Evolutionary conservation across 2,329 filamentous ascomycete species (phyloP).

Genomic region (Clonostachys rosea): DNA sequence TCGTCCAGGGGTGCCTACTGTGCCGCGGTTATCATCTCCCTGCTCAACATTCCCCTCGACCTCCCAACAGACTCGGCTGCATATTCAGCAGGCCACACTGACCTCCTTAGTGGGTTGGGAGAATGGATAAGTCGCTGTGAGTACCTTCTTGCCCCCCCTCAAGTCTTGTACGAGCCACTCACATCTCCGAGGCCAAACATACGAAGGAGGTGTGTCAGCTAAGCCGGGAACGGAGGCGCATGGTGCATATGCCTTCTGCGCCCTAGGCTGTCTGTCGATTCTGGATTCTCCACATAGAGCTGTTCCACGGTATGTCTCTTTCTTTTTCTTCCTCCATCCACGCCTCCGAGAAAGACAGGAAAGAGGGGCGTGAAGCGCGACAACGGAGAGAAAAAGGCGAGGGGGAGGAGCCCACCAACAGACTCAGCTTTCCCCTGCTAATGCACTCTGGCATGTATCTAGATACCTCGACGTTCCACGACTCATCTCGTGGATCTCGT

Average conservation of each 20-base stretch:
- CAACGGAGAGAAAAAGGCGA: too few relatives aligned
- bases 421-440: neutral
- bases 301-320: conserved; percentile 61
- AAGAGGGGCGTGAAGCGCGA: too few relatives aligned
- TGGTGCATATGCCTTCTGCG: conserved; percentile 95
- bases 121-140: conserved; percentile 79
- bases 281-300: conserved; percentile 73
- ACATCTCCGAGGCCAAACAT: conserved; percentile 68
- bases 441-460: conserved; percentile 6
- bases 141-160: conserved; percentile 22
- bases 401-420: conserved; percentile 15
- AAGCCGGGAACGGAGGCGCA: conserved; percentile 88
- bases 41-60: conserved; percentile 78
- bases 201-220: conserved; percentile 87
- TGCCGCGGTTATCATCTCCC: conserved; percentile 75
- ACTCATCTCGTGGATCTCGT: conserved; percentile 82
- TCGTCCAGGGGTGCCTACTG: conserved; percentile 78
- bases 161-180: conserved; percentile 3
- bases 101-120: conserved; percentile 67
- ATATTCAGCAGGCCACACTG: conserved; percentile 53
- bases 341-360: too few relatives aligned
- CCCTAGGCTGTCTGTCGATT: conserved; percentile 82
- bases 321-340: too few relatives aligned
- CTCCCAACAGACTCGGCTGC: conserved; percentile 70
- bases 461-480: conserved; percentile 73